Conservation (phyloP, 257 asterid genomes). For the Solanum paucissectum region DNA sequence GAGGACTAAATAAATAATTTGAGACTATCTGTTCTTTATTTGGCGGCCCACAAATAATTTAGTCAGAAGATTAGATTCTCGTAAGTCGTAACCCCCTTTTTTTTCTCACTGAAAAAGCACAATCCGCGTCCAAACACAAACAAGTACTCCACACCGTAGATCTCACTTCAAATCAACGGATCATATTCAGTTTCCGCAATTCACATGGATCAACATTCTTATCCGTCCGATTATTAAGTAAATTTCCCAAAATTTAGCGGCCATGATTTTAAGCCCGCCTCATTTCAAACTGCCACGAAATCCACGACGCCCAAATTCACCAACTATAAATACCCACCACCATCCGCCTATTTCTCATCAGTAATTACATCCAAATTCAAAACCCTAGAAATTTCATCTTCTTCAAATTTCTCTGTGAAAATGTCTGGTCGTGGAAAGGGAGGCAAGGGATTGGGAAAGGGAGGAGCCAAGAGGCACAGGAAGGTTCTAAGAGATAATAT, state of each 20-base stretch:
- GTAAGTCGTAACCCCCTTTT: neutral
- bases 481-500: slow-evolving; percentile 31
- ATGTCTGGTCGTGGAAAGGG: slow-evolving; percentile 28
- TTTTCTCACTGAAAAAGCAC: neutral
- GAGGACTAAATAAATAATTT: neutral
- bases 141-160: neutral
- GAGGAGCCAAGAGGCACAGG: slow-evolving; percentile 35
- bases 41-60: neutral
- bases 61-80: neutral
- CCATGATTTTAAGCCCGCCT: neutral
- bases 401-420: neutral
- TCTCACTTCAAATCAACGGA: neutral
- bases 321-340: neutral
- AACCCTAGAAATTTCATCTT: neutral
- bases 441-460: slow-evolving; percentile 32
- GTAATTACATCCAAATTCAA: neutral
- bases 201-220: neutral
- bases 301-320: neutral
- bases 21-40: neutral
- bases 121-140: neutral
- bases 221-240: neutral
- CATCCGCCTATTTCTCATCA: accelerated
- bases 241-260: neutral
- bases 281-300: neutral
- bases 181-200: neutral